Evolutionary conservation across 768 basidiomycete genomes (phyloP).

Genomic region (Lepiota brunneoincarnata): DNA sequence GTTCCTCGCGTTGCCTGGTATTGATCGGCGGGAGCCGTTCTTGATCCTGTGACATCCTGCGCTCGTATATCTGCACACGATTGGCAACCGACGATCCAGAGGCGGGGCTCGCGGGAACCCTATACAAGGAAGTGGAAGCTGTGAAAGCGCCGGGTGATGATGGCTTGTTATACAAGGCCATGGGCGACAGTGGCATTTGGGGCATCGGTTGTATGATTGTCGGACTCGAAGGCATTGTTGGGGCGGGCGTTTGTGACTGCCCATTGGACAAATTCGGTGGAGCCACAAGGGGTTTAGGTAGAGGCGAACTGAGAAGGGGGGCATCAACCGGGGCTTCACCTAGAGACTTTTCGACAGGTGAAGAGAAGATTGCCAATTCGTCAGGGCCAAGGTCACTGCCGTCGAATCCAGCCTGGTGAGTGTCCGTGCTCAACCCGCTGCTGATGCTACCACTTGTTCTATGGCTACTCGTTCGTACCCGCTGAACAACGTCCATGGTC

Average conservation of each 20-base stretch:
- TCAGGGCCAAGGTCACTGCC: slow-evolving; percentile 16
- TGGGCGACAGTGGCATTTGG: background rate
- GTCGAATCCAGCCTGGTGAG: slow-evolving; percentile 13
- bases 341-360: slow-evolving; percentile 30
- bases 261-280: no score
- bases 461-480: slow-evolving; percentile 31
- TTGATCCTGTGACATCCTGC: slow-evolving; percentile 50
- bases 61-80: slow-evolving; percentile 58
- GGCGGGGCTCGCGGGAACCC: slow-evolving; percentile 16
- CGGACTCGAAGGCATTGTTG: no score
- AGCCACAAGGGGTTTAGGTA: background rate
- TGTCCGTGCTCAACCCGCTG: slow-evolving; percentile 29
- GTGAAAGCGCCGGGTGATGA: background rate
- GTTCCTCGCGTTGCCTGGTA: slow-evolving; percentile 41
- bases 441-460: slow-evolving; percentile 27
- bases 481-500: slow-evolving; percentile 69
- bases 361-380: slow-evolving; percentile 21
- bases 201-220: no score
- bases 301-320: background rate
- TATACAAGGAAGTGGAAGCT: slow-evolving; percentile 10
- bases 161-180: background rate
- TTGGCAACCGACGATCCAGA: slow-evolving; percentile 40
- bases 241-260: no score
- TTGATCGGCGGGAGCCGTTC: slow-evolving; percentile 32
- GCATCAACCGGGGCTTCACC: background rate